phyloP scores from a whole-genome alignment of 163 green algal genomes.

The Scenedesmus sp. region DNA sequence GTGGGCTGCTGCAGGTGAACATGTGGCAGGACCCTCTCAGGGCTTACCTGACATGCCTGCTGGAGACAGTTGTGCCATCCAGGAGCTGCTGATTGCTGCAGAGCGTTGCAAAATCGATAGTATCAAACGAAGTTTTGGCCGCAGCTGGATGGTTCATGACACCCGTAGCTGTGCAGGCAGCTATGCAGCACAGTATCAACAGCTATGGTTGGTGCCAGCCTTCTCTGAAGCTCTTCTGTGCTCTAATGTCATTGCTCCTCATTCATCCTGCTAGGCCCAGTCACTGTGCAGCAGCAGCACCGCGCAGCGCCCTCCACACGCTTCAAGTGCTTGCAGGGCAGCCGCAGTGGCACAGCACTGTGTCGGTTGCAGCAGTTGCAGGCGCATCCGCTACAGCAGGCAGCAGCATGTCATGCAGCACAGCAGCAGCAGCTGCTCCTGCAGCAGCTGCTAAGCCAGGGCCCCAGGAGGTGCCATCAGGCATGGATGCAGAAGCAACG shows the following conservation, averaged over 20 bases:
- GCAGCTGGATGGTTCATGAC: background rate
- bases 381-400: background rate
- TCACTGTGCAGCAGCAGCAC: background rate
- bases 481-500: slow-evolving; percentile 35
- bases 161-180: background rate
- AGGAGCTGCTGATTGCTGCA: background rate
- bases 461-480: slow-evolving; percentile 38
- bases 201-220: background rate
- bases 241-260: background rate
- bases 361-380: background rate
- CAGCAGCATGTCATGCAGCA: background rate
- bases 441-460: background rate
- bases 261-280: background rate
- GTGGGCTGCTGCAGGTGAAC: background rate
- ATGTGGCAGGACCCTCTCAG: background rate
- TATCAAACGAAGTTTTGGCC: background rate
- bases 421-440: background rate
- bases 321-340: background rate
- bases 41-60: slow-evolving; percentile 5
- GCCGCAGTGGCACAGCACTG: background rate
- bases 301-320: background rate
- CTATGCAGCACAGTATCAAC: background rate
- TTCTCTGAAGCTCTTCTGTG: background rate
- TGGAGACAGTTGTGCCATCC: background rate
- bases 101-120: no score